Base-by-base conservation (phyloP, 768 basidiomycete species). In the Amanita polypyramis region DNA sequence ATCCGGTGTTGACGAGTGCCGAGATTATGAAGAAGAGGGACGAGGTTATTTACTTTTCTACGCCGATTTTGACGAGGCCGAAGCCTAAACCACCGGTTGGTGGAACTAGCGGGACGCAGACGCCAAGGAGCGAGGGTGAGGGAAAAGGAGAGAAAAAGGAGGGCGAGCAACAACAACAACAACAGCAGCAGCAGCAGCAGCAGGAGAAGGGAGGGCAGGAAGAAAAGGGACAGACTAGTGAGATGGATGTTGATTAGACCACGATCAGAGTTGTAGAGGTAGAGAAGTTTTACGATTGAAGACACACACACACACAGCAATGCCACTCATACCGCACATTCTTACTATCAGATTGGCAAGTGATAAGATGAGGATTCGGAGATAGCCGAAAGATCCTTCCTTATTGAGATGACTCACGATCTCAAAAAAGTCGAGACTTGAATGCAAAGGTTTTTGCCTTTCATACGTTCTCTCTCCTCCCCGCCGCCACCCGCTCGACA, bases 1-100 rank as follows among this genome's bases (percentile, higher is more conserved):
- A 94, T 61, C 85, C 92, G 20, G 77, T 90, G 51, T 65, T 98
- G 64, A 91, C 75, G 50, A 75, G 72, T 42, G 81, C 72, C 50
- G 92, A 98, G 64, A 85, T 96, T 54, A 62, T 70, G 66, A 93
- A 94, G 85, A 89, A 85, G 76, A 73, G 80, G 58, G 95, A 99
- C 53, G 96, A 98, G 65, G 65, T 94, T 51, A 80, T 89, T 53
- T 96, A 88, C 72, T 85, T 88, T 57, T 84, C 86, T 41, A 79
- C 82, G 21, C 90, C 91, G 25, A 95, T 97, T 66, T 70, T 99
- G 63, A 88, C 85, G 54, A 84, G 75, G 74, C 87, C 86, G 43
- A 96, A 93, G 79, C 96, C 94, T 49, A 91, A 86, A 75, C 79
- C 84, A 6, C 70, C 73, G 51, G 79, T 84, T 76, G 43, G 58